Conservation (phyloP, 257 asterid species). For the Anisodus acutangulus region DNA sequence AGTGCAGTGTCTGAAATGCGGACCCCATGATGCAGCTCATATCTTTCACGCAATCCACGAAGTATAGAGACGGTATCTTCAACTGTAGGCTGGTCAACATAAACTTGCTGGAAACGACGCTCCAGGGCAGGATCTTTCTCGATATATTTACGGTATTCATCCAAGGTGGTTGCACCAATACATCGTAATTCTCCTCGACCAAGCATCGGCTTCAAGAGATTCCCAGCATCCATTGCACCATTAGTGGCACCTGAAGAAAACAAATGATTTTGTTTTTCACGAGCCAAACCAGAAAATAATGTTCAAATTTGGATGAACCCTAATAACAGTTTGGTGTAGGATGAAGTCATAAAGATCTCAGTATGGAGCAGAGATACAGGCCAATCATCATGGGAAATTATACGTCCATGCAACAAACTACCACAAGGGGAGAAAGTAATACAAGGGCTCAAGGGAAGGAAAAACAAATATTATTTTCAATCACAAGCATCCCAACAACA, state of each 20-base stretch:
- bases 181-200: conserved; percentile 98
- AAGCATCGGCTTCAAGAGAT: conserved; percentile 96
- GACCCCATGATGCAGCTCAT: conserved; percentile 97
- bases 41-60: conserved; percentile 94
- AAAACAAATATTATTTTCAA: not conserved
- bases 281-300: not conserved
- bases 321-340: not conserved
- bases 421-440: not conserved
- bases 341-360: not conserved
- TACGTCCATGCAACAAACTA: not conserved
- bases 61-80: conserved; percentile 90
- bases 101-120: conserved; percentile 97
- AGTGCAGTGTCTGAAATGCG: conserved; percentile 91
- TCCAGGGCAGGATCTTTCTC: conserved; percentile 95
- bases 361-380: not conserved
- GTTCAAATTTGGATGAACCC: not conserved
- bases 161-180: conserved; percentile 96
- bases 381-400: not conserved
- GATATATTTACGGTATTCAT: conserved; percentile 89
- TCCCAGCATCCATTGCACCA: conserved; percentile 99
- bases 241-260: conserved; percentile 76
- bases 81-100: conserved; percentile 89
- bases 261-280: not conserved
- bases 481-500: not conserved
- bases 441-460: not conserved